These are phyloP conservation scores for Penicillium sp. DNA, from an alignment of 2,329 filamentous ascomycete species.

Conservation along the genomic window DNA sequence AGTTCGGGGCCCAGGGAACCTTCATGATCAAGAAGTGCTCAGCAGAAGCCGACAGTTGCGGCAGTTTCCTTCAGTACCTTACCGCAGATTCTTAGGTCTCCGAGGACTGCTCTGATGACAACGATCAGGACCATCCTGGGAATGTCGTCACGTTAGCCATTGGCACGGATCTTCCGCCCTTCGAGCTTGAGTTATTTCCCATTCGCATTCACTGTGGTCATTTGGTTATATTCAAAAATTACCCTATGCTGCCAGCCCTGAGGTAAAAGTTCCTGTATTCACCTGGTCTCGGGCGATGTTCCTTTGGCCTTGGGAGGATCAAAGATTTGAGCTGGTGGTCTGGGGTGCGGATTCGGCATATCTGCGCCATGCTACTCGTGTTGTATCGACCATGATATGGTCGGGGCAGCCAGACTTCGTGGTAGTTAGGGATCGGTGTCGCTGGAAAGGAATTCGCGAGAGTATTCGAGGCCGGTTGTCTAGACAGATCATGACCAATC, in stretches of 20 bases:
- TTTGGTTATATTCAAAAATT: slow-evolving; percentile 10
- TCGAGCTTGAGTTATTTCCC: slow-evolving; percentile 22
- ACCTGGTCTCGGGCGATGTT: slow-evolving; percentile 49
- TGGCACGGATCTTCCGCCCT: slow-evolving; percentile 19
- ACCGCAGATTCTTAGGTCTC: slow-evolving; percentile 48
- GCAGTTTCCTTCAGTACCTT: slow-evolving; percentile 57
- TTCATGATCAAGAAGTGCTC: slow-evolving; percentile 41
- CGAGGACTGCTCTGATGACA: slow-evolving; percentile 12
- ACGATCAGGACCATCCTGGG: slow-evolving; percentile 24
- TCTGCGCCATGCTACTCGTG: slow-evolving; percentile 48
- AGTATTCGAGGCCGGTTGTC: slow-evolving; percentile 52
- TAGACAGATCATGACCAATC: slow-evolving; percentile 53
- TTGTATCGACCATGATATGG: slow-evolving; percentile 54
- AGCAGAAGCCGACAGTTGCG: slow-evolving; percentile 33
- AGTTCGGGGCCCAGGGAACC: slow-evolving; percentile 46
- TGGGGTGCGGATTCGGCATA: slow-evolving; percentile 51
- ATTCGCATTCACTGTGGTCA: slow-evolving; percentile 21
- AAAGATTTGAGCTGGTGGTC: slow-evolving; percentile 52
- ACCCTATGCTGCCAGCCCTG: not conserved
- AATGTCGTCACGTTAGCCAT: slow-evolving; percentile 44
- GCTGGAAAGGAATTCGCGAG: slow-evolving; percentile 47
- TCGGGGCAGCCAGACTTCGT: slow-evolving; percentile 57
- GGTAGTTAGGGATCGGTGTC: slow-evolving; percentile 44
- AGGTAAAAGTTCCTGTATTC: slow-evolving; percentile 29
- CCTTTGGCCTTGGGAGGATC: slow-evolving; percentile 46